Evolutionary conservation across 2,329 filamentous ascomycete species (phyloP).

Genomic region (Pyrenochaeta sp.): DNA sequence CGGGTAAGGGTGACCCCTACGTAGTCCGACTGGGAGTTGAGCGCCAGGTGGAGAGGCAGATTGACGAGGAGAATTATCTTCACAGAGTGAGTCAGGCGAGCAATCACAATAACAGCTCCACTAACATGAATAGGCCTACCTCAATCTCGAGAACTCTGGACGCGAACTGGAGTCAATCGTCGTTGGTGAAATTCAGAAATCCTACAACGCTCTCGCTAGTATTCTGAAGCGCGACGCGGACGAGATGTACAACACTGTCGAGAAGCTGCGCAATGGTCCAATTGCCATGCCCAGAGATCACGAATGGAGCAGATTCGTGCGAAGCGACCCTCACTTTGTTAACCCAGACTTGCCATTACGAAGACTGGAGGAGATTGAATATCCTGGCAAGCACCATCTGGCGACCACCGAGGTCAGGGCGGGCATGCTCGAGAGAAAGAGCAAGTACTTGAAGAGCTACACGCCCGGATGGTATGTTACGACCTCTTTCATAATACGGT

Average conservation of each 20-base stretch:
- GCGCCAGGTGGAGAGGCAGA: slow-evolving; percentile 87
- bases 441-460: slow-evolving; percentile 98
- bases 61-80: slow-evolving; percentile 97
- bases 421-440: slow-evolving; percentile 94
- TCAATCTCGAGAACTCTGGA: slow-evolving; percentile 93
- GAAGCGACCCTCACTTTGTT: slow-evolving; percentile 83
- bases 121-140: slow-evolving; percentile 72
- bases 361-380: slow-evolving; percentile 82
- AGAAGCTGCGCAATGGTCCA: slow-evolving; percentile 83
- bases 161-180: slow-evolving; percentile 96
- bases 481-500: background rate
- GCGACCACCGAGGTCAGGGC: slow-evolving; percentile 85
- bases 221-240: slow-evolving; percentile 93
- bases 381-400: slow-evolving; percentile 88
- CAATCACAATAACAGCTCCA: background rate
- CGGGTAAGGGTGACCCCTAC: slow-evolving; percentile 91
- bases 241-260: slow-evolving; percentile 77
- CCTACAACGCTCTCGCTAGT: slow-evolving; percentile 91
- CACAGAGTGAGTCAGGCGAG: slow-evolving; percentile 71
- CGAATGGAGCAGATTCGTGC: slow-evolving; percentile 88
- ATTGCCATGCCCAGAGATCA: slow-evolving; percentile 93
- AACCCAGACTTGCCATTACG: slow-evolving; percentile 83
- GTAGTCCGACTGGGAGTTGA: slow-evolving; percentile 86
- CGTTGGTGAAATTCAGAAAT: slow-evolving; percentile 96
- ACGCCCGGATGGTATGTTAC: slow-evolving; percentile 84